Evolutionary conservation across 108 stramenopile genomes (phyloP).

Genomic region (Conticribra guillardii): DNA sequence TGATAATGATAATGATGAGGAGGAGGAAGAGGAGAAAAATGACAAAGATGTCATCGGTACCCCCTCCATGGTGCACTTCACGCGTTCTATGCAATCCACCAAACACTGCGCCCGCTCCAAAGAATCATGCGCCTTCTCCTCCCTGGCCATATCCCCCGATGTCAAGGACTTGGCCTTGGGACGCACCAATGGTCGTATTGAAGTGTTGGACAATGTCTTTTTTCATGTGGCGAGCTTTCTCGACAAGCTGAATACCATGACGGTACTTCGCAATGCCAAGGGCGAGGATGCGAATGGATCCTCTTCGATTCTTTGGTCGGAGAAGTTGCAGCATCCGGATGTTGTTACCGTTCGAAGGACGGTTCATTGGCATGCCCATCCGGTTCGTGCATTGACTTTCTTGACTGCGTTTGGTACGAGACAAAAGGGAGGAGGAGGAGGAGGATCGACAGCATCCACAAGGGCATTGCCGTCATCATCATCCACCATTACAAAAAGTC

Average conservation of each 20-base stretch:
- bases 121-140: slow-evolving; percentile 11
- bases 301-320: background rate
- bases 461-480: slow-evolving; percentile 10
- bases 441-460: slow-evolving; percentile 7
- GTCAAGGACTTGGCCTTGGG: slow-evolving; percentile 51
- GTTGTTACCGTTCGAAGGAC: slow-evolving; percentile 48
- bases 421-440: too few relatives aligned
- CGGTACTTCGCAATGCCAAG: background rate
- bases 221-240: slow-evolving; percentile 48
- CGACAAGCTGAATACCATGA: background rate
- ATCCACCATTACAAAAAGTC: slow-evolving; percentile 32
- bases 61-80: slow-evolving; percentile 26
- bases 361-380: slow-evolving; percentile 86
- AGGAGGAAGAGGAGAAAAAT: too few relatives aligned
- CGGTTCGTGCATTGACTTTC: slow-evolving; percentile 63
- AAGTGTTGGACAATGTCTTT: slow-evolving; percentile 59
- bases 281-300: slow-evolving; percentile 1
- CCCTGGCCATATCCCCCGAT: slow-evolving; percentile 55
- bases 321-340: slow-evolving; percentile 51
- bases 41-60: too few relatives aligned
- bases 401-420: slow-evolving; percentile 15
- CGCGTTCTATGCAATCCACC: slow-evolving; percentile 2
- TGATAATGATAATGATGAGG: too few relatives aligned
- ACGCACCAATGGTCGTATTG: slow-evolving; percentile 56
- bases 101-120: background rate